Base-by-base conservation (phyloP, 768 basidiomycete species). In the Coprinopsis strossmayeri region DNA sequence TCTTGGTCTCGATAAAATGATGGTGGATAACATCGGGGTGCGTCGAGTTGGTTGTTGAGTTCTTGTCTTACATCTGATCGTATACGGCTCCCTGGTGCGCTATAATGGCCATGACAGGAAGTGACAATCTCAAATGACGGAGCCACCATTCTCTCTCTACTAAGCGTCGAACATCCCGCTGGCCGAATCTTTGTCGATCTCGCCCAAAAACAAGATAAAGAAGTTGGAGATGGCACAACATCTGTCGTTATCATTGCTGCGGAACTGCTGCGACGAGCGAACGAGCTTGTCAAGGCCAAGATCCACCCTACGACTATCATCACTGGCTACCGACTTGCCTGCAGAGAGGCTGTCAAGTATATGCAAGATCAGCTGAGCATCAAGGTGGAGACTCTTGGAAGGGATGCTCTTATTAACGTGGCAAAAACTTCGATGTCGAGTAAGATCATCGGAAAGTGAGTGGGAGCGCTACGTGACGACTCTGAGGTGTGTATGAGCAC, bases 121-220 rank as follows among this genome's bases (percentile, higher is more conserved):
- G 94, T 98, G 24, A 98, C 96, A 25, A 98, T 99, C 64, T 97
- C 96, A 40, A 99, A 99, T 69, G 96, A 98, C 70, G 96, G 96
- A 41, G 96, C 96, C 13, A 98, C 96, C n/a, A 99, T 99, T 58
- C 81, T 99, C 32, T 85, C 90, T 20, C 76, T 98, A 17, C 74
- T 98, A 34, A 83, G 91, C 13, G 94, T 99, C 38, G 91, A 96
- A 59, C 92, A 98, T 62, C 96, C 96, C 23, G 96, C 96, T 3
- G 96, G 93, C 18, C 86, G 91, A 55, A 93, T 99, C 54, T 92
- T 99, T 55, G 94, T 98, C 40, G 93, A 97, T 67, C 87, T 99
- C 38, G 93, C 96, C 1, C 94, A 98, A 69, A 97, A 98, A 61
- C 94, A 98, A 68, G 96, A 99, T 67, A 96, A 94, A 64, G 96